A percentile compares a stretch with the other conserved stretches of the same genome.
These are phyloP conservation scores for Craspedostauros australis DNA, from an alignment of 108 stramenopile species.

Conservation along the genomic window DNA sequence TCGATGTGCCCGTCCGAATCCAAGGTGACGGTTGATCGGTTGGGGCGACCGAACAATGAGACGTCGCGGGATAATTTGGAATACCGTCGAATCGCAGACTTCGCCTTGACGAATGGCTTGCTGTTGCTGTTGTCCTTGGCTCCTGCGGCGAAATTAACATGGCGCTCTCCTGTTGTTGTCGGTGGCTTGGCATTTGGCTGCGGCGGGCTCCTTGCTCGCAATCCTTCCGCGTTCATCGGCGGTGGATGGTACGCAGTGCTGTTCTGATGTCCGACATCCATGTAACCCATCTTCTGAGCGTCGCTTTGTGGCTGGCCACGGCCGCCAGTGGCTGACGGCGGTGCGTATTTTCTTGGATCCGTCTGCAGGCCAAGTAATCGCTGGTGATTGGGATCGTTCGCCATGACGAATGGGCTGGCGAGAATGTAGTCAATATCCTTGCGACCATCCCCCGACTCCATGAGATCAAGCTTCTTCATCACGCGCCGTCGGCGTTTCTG, in stretches of 20 bases:
- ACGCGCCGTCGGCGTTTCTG: constrained; percentile 62
- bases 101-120: constrained; percentile 48
- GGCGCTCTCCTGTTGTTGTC: no score
- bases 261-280: no score
- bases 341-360: constrained; percentile 5
- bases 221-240: constrained; percentile 26
- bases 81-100: constrained; percentile 63
- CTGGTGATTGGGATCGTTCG: constrained; percentile 34
- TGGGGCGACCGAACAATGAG: constrained; percentile 64
- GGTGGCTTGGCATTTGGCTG: no score
- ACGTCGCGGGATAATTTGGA: constrained; percentile 51
- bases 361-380: constrained; percentile 20
- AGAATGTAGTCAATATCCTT: constrained; percentile 84
- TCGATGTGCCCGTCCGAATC: constrained; percentile 59
- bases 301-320: no score
- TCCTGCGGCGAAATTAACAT: no score
- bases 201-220: neutral
- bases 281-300: no score
- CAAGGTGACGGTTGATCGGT: constrained; percentile 27
- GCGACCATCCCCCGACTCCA: constrained; percentile 70
- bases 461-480: constrained; percentile 78
- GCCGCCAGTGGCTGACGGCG: no score
- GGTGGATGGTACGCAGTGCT: constrained; percentile 11
- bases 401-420: constrained; percentile 54
- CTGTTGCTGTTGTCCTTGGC: no score